A percentile compares a stretch with the other conserved stretches of the same genome.
phyloP scores from a whole-genome alignment of 139 green algal species.

The Penium margaritaceum region DNA sequence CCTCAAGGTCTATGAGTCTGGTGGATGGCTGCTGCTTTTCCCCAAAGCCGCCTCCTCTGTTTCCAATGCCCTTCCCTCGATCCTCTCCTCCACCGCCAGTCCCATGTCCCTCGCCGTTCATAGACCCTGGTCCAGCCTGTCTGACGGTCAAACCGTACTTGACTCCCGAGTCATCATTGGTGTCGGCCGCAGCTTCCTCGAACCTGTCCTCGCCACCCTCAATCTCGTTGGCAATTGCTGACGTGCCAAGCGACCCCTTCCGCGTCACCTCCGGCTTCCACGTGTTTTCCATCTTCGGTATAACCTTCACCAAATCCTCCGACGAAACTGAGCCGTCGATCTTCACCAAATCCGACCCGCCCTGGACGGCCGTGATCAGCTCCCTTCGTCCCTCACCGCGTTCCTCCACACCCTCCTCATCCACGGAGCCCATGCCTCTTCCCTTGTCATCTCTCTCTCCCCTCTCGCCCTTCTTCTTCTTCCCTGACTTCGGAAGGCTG shows the following conservation, averaged over 20 bases:
- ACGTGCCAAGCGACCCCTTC: neutral
- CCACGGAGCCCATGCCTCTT: no score
- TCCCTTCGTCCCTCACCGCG: neutral
- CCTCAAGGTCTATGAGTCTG: neutral
- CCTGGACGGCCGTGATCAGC: neutral
- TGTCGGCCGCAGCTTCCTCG: neutral
- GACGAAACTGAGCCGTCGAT: neutral
- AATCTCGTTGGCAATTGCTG: neutral
- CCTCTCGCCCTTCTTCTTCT: no score
- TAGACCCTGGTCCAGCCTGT: neutral
- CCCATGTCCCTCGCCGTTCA: neutral
- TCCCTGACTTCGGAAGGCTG: no score
- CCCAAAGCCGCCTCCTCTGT: no score
- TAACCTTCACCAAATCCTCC: conserved; percentile 2
- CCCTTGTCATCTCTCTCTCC: no score
- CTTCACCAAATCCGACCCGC: neutral
- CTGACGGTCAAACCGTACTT: conserved; percentile 17
- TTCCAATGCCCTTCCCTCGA: no score
- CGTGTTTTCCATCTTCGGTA: conserved; percentile 21
- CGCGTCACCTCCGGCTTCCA: conserved; percentile 8
- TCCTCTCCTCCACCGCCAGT: no score
- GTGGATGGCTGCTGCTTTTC: neutral
- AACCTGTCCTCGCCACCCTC: conserved; percentile 12
- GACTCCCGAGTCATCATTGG: neutral
- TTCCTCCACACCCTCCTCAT: no score